Evolutionary conservation across 2,329 filamentous ascomycete genomes (phyloP).

Genomic region (Waltergamsia citrina): DNA sequence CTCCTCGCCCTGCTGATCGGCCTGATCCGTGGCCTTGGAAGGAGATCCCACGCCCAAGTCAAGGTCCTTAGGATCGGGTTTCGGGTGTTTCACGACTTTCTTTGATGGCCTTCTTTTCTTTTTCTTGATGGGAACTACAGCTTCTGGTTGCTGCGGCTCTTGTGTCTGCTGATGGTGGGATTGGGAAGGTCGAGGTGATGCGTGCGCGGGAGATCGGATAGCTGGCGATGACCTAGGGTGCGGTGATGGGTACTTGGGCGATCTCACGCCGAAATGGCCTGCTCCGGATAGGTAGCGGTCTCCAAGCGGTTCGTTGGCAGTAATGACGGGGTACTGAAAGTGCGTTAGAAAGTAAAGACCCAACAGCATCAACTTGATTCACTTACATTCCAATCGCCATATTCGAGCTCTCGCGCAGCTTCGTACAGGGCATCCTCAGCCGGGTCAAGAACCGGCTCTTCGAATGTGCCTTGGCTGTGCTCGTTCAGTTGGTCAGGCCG

Average conservation of each 20-base stretch:
- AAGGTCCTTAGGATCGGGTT: constrained; percentile 14
- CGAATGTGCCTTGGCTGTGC: constrained; percentile 32
- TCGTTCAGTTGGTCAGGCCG: constrained; percentile 26
- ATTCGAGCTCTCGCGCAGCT: constrained; percentile 64
- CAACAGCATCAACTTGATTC: not conserved
- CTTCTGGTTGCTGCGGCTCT: constrained; percentile 5
- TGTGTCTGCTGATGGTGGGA: constrained; percentile 1
- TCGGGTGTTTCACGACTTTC: constrained; percentile 23
- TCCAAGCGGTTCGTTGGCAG: constrained; percentile 61
- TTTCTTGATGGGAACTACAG: constrained; percentile 23
- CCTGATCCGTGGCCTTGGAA: not conserved
- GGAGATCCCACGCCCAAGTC: not conserved
- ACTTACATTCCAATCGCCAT: constrained; percentile 90
- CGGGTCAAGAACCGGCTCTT: constrained; percentile 47
- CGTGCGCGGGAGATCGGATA: constrained; percentile 11
- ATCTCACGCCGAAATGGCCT: constrained; percentile 15
- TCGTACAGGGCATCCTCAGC: constrained; percentile 65
- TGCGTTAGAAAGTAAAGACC: constrained; percentile 13
- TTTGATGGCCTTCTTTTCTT: constrained; percentile 28
- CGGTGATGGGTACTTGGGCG: constrained; percentile 10
- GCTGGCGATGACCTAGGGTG: constrained; percentile 6
- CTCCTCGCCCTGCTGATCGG: not conserved
- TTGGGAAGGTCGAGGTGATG: constrained; percentile 10
- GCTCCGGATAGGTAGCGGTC: constrained; percentile 47
- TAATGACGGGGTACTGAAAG: constrained; percentile 94